Evolutionary conservation across 1,284 basidiomycete genomes (phyloP), one percentile per base, ranked within the genome.

Genomic region (Cryptococcus neoformans): DNA sequence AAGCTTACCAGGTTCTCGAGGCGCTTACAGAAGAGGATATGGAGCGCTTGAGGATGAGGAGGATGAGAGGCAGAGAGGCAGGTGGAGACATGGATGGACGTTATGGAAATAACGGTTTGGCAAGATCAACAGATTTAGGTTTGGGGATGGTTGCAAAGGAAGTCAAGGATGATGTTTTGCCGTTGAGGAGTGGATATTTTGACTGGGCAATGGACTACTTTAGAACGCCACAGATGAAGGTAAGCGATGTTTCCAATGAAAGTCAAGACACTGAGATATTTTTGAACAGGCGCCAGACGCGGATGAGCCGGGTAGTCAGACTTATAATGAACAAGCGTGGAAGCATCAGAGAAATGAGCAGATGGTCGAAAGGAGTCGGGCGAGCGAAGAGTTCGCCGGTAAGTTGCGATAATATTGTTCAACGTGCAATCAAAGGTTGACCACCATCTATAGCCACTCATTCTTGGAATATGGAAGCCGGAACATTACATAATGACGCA

Each of bases 171-270:
- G 79, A 83, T 65, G 78, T 81, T 2, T 78, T 99, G 58, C 95
- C 95, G 0, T 79, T 99, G 66, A 92, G 92, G 78, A 93, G 90
- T 69, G 83, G 85, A 2, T 94, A 92, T 76, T 99, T 90, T 72
- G 93, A 96, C 70, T 98, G 92, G 91, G 93, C 92, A 59, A 86
- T 87, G 68, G 94, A 98, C 73, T 98, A 98, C 75, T 99, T 97
- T 80, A 93, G 90, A 62, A 94, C 98, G 76, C 93, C 95, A 4
- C 95, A 96, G 77, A 96, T 97, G 93, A 87, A 91, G 80, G n/a
- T n/a, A n/a, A n/a, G n/a, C n/a, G n/a, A n/a, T n/a, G n/a, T n/a
- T 90, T 92, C 68, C 67, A 17, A 47, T 36, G 10, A 5, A 21
- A 51, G 49, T 36, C 17, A 39, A 10, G 38, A 14, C 6, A 49